Conservation (phyloP, 2,329 filamentous ascomycete genomes). For the Pseudocercospora pini-densiflorae region DNA sequence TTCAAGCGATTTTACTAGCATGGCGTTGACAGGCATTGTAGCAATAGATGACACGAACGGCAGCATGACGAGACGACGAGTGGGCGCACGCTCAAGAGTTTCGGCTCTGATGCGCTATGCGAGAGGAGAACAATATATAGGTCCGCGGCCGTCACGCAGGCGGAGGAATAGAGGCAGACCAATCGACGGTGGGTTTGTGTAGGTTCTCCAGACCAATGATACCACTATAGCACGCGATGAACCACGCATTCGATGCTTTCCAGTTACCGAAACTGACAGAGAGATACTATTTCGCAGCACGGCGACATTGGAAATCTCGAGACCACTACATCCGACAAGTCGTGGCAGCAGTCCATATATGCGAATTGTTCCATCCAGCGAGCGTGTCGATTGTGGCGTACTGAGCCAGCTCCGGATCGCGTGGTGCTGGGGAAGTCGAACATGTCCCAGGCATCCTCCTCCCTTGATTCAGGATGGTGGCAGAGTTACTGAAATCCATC, state of each 20-base stretch:
- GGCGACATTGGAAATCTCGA: neutral
- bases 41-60: conserved; percentile 17
- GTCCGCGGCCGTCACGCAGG: neutral
- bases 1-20: conserved; percentile 13
- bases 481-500: neutral
- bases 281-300: neutral
- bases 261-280: neutral
- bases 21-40: conserved; percentile 16
- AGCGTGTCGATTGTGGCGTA: neutral
- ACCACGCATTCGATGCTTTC: neutral
- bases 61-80: conserved; percentile 9
- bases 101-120: conserved; percentile 12
- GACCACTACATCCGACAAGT: neutral
- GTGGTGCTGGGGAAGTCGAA: neutral
- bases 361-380: neutral
- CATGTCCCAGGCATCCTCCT: neutral
- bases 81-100: conserved; percentile 16
- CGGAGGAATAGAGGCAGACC: neutral
- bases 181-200: neutral
- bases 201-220: neutral
- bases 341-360: neutral
- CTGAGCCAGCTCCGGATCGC: neutral
- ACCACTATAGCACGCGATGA: neutral
- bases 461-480: neutral
- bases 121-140: neutral